Evolutionary conservation across 2,329 filamentous ascomycete species (phyloP), one percentile per base, ranked within the genome.

Genomic region (Polytolypa hystricis): DNA sequence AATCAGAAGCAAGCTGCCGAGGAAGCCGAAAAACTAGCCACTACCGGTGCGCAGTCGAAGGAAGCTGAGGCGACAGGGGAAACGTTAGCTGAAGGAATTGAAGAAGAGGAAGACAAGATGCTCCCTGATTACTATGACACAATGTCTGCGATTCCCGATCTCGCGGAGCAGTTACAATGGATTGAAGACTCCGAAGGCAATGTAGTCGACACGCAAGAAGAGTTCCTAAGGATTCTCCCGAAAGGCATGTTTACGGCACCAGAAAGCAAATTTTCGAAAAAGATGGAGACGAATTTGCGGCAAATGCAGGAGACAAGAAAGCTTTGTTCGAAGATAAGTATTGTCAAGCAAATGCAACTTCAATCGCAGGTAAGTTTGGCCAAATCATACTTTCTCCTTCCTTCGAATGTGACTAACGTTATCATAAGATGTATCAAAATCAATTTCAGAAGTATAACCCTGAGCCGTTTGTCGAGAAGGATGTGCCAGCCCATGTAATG

Each of bases 281-380:
- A 81, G 55, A 81, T 98, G 61, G 84, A 95, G 48, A 75, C 78
- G 38, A 98, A 98, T 50, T 84, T 96, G 61, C 77, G 77, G 42
- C 87, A 95, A 55, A 87, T 98, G 71, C 91, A 98, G 58, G 89
- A 96, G 52, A 98, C 91, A 1, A 74, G 91, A 48, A 96, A 95
- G 56, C 73, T 98, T 19, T 93, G 86, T 51, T 86, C 86, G 8
- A 98, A 96, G 63, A 94, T 98, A 56, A 81, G 84, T 33, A 85
- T 98, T 43, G 91, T 98, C 56, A 98, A 96, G 66, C 91, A 98
- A 64, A 98, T 98, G 91, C 91, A 98, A 62, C 77, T 96, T 37
- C 91, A 98, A 58, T 84, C 86, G 35, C 91, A 95, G 73, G 84
- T 85, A 74, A 55, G 66, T 52, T 33, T 19, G 18, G n/a, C n/a